Evolutionary conservation across 371 early-diverging fungal species (phyloP), one percentile per base, ranked within the genome.

Genomic region (Mortierella sp.): DNA sequence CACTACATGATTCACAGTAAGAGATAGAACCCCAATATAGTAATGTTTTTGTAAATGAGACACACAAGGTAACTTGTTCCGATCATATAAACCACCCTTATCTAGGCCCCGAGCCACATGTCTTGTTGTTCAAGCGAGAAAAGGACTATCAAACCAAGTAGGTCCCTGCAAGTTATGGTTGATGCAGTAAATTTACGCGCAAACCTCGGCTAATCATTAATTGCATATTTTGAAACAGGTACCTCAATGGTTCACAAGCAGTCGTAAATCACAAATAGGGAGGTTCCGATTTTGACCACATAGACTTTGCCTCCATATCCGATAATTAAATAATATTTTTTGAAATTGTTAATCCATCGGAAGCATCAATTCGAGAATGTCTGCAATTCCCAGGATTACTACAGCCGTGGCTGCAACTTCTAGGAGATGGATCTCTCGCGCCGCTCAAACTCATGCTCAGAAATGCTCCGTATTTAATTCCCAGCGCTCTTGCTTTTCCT

Each of bases 1-100:
- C 96, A 95, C 71, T 95, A 93, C 75, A 92, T 96, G 95, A 85
- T 95, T 24, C 93, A 95, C 68, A 85, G 90, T 92, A 87, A 64
- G 59, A 20, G n/a, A 35, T 37, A 60, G 30, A 4, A 5, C 20
- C 20, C n/a, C n/a, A n/a, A 51, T 40, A 18, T n/a, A 51, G 51
- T 51, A 51, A 22, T 22, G n/a, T 9, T 18, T n/a, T 51, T 18
- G 51, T 51, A 18, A n/a, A 51, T 51, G 51, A 51, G 9, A 9
- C 51, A 47, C 5, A n/a, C 51, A 51, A 51, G 51, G 51, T 51
- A 51, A 51, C n/a, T 51, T 51, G 51, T 26, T 64, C n/a, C 26
- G 32, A n/a, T 20, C 52, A 52, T 52, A 52, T 52, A 55, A 55
- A 55, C 24, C 4, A n/a, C 20, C 39, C 58, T 28, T 26, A 20